These are phyloP conservation scores for Phytophthora pini DNA, from an alignment of 352 stramenopile genomes.

Conservation along the genomic window DNA sequence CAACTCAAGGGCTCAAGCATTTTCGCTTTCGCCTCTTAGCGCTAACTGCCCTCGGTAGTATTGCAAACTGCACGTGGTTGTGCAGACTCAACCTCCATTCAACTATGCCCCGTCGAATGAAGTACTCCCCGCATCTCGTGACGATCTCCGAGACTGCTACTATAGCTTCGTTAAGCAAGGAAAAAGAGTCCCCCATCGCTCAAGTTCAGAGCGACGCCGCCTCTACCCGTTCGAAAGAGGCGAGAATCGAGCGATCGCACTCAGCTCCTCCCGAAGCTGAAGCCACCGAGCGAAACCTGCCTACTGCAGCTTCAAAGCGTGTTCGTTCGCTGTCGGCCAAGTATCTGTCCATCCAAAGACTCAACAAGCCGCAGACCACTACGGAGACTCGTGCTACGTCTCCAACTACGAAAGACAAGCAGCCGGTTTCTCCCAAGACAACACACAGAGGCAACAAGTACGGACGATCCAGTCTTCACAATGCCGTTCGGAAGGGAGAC, in stretches of 20 bases:
- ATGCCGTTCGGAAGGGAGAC: conserved; percentile 8
- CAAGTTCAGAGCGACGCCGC: neutral
- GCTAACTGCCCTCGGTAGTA: conserved; percentile 16
- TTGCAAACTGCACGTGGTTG: conserved; percentile 2
- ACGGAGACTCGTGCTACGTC: conserved; percentile 9
- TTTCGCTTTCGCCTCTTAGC: conserved; percentile 9
- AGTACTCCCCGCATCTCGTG: conserved; percentile 59
- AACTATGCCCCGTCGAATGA: conserved; percentile 48
- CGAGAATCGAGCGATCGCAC: conserved; percentile 31
- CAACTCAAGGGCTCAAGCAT: conserved; percentile 10
- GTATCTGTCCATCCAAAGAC: conserved; percentile 20
- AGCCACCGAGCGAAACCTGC: conserved; percentile 14
- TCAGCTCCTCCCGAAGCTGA: conserved; percentile 39
- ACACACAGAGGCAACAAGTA: conserved; percentile 5
- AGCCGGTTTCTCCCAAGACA: conserved; percentile 3
- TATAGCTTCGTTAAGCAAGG: conserved; percentile 35
- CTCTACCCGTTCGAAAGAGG: conserved; percentile 11
- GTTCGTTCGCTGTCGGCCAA: conserved; percentile 25
- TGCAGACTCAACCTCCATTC: neutral
- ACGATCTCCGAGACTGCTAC: conserved; percentile 67
- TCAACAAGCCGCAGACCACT: neutral
- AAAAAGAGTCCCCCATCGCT: conserved; percentile 11
- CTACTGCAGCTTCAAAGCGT: conserved; percentile 10
- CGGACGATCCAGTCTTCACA: conserved; percentile 2
- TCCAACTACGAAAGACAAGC: neutral